Evolutionary conservation across 139 green algal genomes (phyloP).

Genomic region (Tetraselmis chui): DNA sequence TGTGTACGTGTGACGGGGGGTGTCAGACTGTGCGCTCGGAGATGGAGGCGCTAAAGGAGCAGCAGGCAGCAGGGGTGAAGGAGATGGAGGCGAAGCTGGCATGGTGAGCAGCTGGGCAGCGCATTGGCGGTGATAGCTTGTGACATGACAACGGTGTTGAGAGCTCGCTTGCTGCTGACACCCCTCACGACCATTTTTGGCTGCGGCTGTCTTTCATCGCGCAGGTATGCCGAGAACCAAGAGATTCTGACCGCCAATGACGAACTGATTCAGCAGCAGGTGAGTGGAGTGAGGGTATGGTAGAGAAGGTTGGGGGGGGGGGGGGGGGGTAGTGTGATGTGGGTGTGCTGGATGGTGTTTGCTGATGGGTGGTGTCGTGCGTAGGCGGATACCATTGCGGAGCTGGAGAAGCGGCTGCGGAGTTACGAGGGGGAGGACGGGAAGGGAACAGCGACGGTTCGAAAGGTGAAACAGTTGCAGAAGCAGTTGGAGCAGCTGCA

Average conservation of each 20-base stretch:
- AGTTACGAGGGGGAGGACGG: not conserved
- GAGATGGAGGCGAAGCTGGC: not conserved
- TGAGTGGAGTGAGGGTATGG: too few relatives aligned
- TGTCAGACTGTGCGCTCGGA: not conserved
- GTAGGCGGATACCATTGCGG: not conserved
- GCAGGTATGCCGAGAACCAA: not conserved
- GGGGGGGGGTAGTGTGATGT: too few relatives aligned
- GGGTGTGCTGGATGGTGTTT: too few relatives aligned
- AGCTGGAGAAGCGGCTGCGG: not conserved
- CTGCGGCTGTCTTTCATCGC: not conserved
- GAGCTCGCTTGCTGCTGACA: too few relatives aligned
- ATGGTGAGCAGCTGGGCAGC: not conserved
- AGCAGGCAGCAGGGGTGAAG: not conserved
- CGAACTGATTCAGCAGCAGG: not conserved
- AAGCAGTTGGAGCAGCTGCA: not conserved
- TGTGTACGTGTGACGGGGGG: too few relatives aligned
- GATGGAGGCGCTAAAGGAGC: not conserved
- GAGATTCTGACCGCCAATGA: not conserved
- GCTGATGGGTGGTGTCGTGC: too few relatives aligned
- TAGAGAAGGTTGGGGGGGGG: too few relatives aligned
- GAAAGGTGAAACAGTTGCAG: not conserved
- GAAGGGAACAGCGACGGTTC: not conserved
- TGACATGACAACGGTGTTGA: too few relatives aligned
- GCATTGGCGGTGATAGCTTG: not conserved
- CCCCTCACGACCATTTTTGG: too few relatives aligned